Evolutionary conservation across 495 filamentous ascomycete genomes (phyloP).

Genomic region (Polyplosphaeria fusca): DNA sequence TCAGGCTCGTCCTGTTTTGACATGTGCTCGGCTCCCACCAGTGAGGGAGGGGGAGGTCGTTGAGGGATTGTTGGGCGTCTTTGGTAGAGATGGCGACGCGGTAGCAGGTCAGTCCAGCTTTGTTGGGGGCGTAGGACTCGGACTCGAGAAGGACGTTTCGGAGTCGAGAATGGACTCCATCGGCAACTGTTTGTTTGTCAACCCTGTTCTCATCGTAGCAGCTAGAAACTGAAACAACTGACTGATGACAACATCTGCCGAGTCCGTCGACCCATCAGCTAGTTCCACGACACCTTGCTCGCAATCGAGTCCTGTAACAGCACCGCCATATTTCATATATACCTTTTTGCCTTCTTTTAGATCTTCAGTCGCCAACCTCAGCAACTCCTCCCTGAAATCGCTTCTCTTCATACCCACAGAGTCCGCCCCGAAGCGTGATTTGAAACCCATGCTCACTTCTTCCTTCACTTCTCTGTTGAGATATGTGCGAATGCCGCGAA

Average conservation of each 20-base stretch:
- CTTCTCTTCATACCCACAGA: not conserved
- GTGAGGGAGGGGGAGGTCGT: not conserved
- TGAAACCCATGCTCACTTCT: slow-evolving; percentile 11
- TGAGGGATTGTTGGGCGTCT: not conserved
- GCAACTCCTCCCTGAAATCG: slow-evolving; percentile 9
- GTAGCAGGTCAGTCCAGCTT: slow-evolving; percentile 7
- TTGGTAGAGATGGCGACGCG: slow-evolving; percentile 1
- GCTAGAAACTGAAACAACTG: not conserved
- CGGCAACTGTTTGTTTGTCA: slow-evolving; percentile 41
- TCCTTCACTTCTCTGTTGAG: not conserved
- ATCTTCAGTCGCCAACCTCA: slow-evolving; percentile 7
- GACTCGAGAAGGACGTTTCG: not conserved
- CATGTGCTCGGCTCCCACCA: slow-evolving; percentile 4
- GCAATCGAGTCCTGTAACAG: slow-evolving; percentile 38
- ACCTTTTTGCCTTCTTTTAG: slow-evolving; percentile 29
- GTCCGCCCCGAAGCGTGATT: slow-evolving; percentile 9
- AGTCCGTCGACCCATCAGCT: slow-evolving; percentile 37
- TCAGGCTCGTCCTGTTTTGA: not conserved
- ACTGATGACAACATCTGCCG: slow-evolving; percentile 43
- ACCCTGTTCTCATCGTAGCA: not conserved
- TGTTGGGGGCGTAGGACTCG: not conserved
- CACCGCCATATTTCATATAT: slow-evolving; percentile 35
- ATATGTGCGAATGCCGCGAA: slow-evolving; percentile 1
- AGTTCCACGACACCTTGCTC: slow-evolving; percentile 44
- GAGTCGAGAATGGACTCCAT: slow-evolving; percentile 47